phyloP scores from a whole-genome alignment of 768 basidiomycete species.

The Agrocybe praecox region DNA sequence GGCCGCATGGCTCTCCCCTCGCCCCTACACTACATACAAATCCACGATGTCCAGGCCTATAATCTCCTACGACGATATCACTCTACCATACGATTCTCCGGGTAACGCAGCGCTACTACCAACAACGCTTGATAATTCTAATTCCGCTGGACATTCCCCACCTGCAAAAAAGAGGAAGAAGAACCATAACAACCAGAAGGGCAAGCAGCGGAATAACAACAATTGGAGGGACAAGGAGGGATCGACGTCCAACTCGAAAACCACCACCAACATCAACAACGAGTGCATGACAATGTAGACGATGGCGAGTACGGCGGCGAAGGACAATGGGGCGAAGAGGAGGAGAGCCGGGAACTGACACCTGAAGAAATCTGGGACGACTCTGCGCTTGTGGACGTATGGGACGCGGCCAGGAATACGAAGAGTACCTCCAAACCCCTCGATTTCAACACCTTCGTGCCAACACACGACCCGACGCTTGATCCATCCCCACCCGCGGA shows the following conservation, averaged over 20 bases:
- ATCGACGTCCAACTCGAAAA: conserved; percentile 11
- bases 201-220: conserved; percentile 32
- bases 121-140: conserved; percentile 5
- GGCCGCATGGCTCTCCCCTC: no score
- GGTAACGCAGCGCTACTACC: conserved; percentile 10
- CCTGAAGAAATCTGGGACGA: conserved; percentile 87
- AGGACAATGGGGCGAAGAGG: conserved; percentile 34
- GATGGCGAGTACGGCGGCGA: conserved; percentile 11
- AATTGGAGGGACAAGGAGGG: conserved; percentile 2
- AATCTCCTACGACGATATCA: conserved; percentile 68
- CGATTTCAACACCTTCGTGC: conserved; percentile 72
- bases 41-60: conserved; percentile 41
- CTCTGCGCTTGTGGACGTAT: conserved; percentile 78
- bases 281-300: background rate
- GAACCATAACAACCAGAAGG: conserved; percentile 34
- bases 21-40: no score
- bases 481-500: conserved; percentile 28
- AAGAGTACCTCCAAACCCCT: conserved; percentile 65
- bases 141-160: conserved; percentile 25
- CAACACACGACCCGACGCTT: conserved; percentile 68
- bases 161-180: conserved; percentile 62
- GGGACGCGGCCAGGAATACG: conserved; percentile 89
- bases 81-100: conserved; percentile 38
- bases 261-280: background rate
- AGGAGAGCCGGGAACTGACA: conserved; percentile 64